Evolutionary conservation across 495 filamentous ascomycete genomes (phyloP), one percentile per base, ranked within the genome.

Genomic region (Haplographium delicatum): DNA sequence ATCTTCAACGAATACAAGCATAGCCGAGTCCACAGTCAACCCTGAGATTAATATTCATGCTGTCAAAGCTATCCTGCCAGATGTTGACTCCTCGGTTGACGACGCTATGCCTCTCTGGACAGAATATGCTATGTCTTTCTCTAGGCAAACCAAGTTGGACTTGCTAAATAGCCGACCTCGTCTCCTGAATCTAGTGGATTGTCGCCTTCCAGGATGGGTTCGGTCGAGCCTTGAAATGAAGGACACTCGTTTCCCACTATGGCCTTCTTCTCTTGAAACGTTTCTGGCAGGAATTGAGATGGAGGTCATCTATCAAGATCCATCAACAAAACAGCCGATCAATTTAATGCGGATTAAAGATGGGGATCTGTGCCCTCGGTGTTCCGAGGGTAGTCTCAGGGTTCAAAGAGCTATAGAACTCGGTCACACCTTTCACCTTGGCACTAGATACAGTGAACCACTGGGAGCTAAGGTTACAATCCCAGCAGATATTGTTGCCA

Each of bases 371-470:
- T 98, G 93, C 57, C 80, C 85, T 0, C 68, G 75, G 18, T 96
- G 93, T 62, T 51, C 62, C 1, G 51, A 73, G 0, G 88, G 88
- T 1, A 67, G 54, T 4, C 69, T 96, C n/a, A 75, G 68, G 16
- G 70, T 83, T 5, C 81, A 85, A 35, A 80, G 72, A 40, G 87
- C 89, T 1, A 81, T 97, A 26, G 93, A 98, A 65, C 73, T 98
- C 0, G 93, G 89, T 9, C 93, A 98, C 64, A 96, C 93, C 0
- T 98, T 98, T 68, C 81, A 91, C 65, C 83, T 98, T 2, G 91
- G 91, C 15, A 91, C 87, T 1, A 78, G 90, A 23, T 98, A 98
- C 68, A 89, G 83, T 25, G 70, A 80, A 16, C 83, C 88, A 0
- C 72, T 97, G 3, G 65, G 77, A 20, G 86, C 87, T 1, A 72